A percentile compares a stretch with the other conserved stretches of the same genome.
phyloP scores from a whole-genome alignment of 2,329 filamentous ascomycete species.

The Didymella pomorum region DNA sequence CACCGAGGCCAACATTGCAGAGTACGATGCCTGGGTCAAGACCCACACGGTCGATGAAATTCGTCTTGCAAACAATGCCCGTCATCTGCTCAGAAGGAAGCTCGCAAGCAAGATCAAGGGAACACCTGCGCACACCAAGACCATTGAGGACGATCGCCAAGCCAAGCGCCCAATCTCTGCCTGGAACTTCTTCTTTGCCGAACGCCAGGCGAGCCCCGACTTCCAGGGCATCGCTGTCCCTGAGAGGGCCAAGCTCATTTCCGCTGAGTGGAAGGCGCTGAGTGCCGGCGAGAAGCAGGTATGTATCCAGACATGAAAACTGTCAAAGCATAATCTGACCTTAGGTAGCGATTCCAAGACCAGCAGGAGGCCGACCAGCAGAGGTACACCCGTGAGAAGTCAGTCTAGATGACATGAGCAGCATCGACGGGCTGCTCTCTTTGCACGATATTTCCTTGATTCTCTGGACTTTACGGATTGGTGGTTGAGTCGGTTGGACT shows the following conservation, averaged over 20 bases:
- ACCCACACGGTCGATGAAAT: constrained; percentile 66
- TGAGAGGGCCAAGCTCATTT: constrained; percentile 55
- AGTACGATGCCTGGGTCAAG: constrained; percentile 63
- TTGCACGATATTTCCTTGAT: constrained; percentile 10
- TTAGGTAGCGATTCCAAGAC: constrained; percentile 43
- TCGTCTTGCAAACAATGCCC: constrained; percentile 65
- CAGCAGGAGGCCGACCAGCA: constrained; percentile 34
- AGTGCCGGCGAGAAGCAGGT: constrained; percentile 59
- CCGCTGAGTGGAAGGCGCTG: constrained; percentile 59
- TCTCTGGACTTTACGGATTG: background rate
- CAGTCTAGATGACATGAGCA: background rate
- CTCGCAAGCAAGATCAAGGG: constrained; percentile 17
- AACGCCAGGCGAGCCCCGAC: constrained; percentile 59
- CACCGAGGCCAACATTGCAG: constrained; percentile 53
- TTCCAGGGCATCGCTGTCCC: constrained; percentile 55
- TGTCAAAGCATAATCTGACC: constrained; percentile 29
- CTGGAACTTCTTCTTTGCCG: constrained; percentile 56
- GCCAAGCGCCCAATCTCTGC: constrained; percentile 55
- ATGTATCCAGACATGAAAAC: constrained; percentile 8
- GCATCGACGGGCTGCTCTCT: background rate
- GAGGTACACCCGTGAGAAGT: constrained; percentile 30
- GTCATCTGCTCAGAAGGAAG: constrained; percentile 49
- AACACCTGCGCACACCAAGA: constrained; percentile 15
- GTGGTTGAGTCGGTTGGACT: background rate
- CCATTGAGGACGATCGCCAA: constrained; percentile 63